phyloP scores from a whole-genome alignment of 306 rosid species.

The Adenanthera pavonina region DNA sequence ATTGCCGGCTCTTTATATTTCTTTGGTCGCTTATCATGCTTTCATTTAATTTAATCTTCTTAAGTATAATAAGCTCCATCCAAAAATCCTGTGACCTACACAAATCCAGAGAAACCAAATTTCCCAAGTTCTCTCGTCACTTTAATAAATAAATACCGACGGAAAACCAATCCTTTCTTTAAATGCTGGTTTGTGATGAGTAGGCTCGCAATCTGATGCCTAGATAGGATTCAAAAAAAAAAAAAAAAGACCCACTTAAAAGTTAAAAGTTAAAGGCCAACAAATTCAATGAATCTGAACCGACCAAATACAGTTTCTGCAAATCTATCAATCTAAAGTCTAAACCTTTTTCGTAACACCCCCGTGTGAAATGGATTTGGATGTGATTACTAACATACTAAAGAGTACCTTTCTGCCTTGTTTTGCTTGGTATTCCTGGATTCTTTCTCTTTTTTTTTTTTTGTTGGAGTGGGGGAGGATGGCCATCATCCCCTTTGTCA shows the following conservation, averaged over 20 bases:
- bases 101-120: background rate
- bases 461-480: too few species aligned
- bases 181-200: background rate
- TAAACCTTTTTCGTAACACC: background rate
- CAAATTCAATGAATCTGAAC: background rate
- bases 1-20: background rate
- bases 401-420: too few species aligned
- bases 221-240: background rate
- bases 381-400: background rate
- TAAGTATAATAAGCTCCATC: background rate
- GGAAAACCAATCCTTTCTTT: background rate
- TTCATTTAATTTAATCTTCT: background rate
- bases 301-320: background rate
- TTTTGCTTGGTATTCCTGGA: too few species aligned
- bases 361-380: background rate
- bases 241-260: background rate
- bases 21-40: background rate
- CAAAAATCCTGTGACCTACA: background rate
- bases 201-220: background rate
- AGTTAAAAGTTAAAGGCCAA: background rate
- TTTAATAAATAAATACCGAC: background rate
- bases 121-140: background rate
- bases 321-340: background rate
- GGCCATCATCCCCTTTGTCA: background rate
- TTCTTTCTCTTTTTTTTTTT: too few species aligned